Percentiles rank a stretch among this genome's conserved stretches.
phyloP scores from a whole-genome alignment of 2,329 filamentous ascomycete genomes.

The Colletotrichum coccodes region DNA sequence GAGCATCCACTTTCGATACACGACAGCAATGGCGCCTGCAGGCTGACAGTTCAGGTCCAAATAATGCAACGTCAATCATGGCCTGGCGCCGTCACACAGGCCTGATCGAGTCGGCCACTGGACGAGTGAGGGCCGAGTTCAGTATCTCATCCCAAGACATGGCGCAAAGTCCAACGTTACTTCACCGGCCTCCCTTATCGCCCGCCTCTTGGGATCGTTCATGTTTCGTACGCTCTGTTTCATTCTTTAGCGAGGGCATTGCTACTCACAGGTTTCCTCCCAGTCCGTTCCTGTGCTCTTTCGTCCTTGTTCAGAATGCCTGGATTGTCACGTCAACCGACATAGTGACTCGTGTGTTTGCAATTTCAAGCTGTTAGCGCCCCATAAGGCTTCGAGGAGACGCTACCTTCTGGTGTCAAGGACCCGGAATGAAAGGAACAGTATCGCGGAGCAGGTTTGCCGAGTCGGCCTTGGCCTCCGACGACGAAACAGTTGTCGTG shows the following conservation, averaged over 20 bases:
- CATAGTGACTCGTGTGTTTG: too few relatives aligned
- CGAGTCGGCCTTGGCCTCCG: conserved; percentile 18
- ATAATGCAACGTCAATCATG: conserved; percentile 2
- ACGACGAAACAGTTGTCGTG: conserved; percentile 45
- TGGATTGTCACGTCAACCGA: too few relatives aligned
- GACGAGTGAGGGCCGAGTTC: neutral
- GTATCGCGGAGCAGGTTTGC: neutral
- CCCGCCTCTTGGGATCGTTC: neutral
- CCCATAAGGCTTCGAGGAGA: too few relatives aligned
- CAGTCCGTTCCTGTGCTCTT: too few relatives aligned
- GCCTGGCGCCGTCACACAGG: neutral
- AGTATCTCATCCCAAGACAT: conserved; percentile 15
- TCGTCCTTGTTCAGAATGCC: neutral
- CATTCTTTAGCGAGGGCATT: neutral
- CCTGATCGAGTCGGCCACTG: neutral
- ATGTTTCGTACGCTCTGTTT: neutral
- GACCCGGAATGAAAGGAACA: neutral
- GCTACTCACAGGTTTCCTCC: neutral
- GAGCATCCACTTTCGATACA: neutral
- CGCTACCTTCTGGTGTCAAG: too few relatives aligned
- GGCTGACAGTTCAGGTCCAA: conserved; percentile 2
- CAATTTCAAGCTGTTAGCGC: neutral
- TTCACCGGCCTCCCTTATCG: neutral
- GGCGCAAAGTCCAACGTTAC: conserved; percentile 1
- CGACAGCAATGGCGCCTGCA: neutral